phyloP scores from a whole-genome alignment of 2,329 filamentous ascomycete species.

The Xylariaceae sp. region DNA sequence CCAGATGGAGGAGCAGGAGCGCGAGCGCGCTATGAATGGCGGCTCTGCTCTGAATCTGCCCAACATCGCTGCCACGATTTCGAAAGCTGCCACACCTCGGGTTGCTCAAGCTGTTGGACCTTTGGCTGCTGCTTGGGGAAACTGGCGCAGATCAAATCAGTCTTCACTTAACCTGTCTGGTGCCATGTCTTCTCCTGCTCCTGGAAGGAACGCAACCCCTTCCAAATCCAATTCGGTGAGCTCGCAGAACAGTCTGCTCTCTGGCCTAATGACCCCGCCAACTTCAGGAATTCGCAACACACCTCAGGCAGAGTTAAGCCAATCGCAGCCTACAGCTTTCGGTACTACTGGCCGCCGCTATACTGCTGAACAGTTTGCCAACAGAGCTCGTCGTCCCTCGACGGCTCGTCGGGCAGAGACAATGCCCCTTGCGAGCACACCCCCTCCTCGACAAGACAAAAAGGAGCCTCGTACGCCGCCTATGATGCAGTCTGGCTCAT shows the following conservation, averaged over 20 bases:
- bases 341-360: slow-evolving; percentile 64
- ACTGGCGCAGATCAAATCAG: slow-evolving; percentile 79
- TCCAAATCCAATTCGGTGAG: slow-evolving; percentile 58
- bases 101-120: slow-evolving; percentile 82
- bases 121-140: slow-evolving; percentile 91
- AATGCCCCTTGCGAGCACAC: slow-evolving; percentile 48
- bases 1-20: slow-evolving; percentile 97
- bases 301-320: slow-evolving; percentile 50
- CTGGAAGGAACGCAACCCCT: slow-evolving; percentile 58
- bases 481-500: slow-evolving; percentile 64
- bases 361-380: slow-evolving; percentile 56
- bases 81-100: slow-evolving; percentile 78
- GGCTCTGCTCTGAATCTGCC: slow-evolving; percentile 71
- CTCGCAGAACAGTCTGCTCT: slow-evolving; percentile 67
- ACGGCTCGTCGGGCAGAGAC: slow-evolving; percentile 48
- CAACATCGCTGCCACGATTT: slow-evolving; percentile 77
- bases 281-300: slow-evolving; percentile 73
- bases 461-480: slow-evolving; percentile 62
- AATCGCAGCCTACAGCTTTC: slow-evolving; percentile 65
- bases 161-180: slow-evolving; percentile 47
- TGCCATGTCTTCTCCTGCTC: slow-evolving; percentile 47
- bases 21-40: slow-evolving; percentile 80
- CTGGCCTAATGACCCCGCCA: slow-evolving; percentile 89
- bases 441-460: slow-evolving; percentile 49
- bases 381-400: slow-evolving; percentile 42